A percentile compares a stretch with the other conserved stretches of the same genome.
Evolutionary conservation across 257 asterid genomes (phyloP).

Genomic region (Linaria vulgaris): DNA sequence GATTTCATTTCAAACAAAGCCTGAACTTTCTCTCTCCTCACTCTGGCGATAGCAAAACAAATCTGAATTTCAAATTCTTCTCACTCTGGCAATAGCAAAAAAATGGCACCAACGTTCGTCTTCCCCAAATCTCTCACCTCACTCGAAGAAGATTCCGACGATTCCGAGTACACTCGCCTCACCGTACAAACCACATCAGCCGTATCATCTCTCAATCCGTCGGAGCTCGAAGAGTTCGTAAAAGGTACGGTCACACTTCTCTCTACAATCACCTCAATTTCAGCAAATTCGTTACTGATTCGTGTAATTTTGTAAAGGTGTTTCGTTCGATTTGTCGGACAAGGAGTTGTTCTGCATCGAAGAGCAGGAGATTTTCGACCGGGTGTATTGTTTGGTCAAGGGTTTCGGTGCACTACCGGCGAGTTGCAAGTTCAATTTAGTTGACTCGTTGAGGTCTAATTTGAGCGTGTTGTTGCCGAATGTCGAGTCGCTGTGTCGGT

Average conservation of each 20-base stretch:
- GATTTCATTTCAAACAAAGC: not conserved
- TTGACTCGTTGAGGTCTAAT: slow-evolving; percentile 88
- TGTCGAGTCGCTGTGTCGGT: slow-evolving; percentile 62
- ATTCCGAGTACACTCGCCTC: slow-evolving; percentile 40
- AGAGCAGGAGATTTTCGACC: slow-evolving; percentile 85
- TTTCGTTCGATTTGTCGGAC: slow-evolving; percentile 86
- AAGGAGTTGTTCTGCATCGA: slow-evolving; percentile 85
- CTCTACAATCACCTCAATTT: not conserved
- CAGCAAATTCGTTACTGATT: not conserved
- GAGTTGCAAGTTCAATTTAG: slow-evolving; percentile 69
- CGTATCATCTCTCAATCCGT: slow-evolving; percentile 48
- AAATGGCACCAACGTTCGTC: slow-evolving; percentile 69
- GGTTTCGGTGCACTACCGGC: slow-evolving; percentile 53
- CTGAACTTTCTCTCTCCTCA: not conserved
- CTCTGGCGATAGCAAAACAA: not conserved
- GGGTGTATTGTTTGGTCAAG: slow-evolving; percentile 80
- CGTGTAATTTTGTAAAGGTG: slow-evolving; percentile 46
- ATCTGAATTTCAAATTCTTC: too few species aligned
- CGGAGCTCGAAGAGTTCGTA: slow-evolving; percentile 85
- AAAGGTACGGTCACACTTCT: slow-evolving; percentile 53
- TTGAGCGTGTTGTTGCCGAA: slow-evolving; percentile 84
- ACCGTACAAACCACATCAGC: slow-evolving; percentile 46
- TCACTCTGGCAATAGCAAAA: not conserved
- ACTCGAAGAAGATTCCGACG: slow-evolving; percentile 58
- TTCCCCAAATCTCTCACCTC: slow-evolving; percentile 70